Conservation (phyloP, 2,329 filamentous ascomycete genomes). For the Pseudocercospora fuligena region DNA sequence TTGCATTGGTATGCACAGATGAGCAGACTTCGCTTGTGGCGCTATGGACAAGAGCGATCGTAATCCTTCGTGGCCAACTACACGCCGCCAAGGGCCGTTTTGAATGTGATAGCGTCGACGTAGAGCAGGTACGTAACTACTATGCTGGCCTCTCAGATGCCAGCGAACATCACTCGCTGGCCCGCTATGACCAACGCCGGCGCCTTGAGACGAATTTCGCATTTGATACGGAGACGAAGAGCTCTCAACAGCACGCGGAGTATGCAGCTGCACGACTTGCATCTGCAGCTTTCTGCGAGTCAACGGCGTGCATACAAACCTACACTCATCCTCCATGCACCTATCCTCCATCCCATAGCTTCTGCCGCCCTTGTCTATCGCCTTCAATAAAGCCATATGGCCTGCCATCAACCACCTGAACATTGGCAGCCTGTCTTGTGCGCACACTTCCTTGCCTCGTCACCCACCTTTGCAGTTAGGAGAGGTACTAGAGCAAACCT, state of each 20-base stretch:
- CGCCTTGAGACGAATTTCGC: background rate
- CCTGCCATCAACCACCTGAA: background rate
- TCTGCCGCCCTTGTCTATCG: background rate
- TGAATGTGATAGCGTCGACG: background rate
- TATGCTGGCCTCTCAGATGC: background rate
- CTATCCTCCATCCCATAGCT: background rate
- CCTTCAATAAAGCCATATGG: background rate
- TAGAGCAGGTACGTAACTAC: background rate
- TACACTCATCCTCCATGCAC: background rate
- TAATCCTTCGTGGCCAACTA: background rate
- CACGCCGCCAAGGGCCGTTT: background rate
- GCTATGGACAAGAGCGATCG: background rate
- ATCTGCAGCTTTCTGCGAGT: background rate
- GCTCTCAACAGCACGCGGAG: background rate
- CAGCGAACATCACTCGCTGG: background rate
- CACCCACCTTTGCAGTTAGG: background rate
- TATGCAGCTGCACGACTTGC: background rate
- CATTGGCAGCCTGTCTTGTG: background rate
- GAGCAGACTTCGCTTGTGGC: background rate
- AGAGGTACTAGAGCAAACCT: constrained; percentile 1
- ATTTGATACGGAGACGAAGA: background rate
- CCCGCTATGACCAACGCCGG: background rate
- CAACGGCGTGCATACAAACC: background rate
- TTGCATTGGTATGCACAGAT: background rate
- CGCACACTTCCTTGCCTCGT: background rate